Evolutionary conservation across 352 stramenopile genomes (phyloP), one percentile per base, ranked within the genome.

Genomic region (Phytophthora pinifolia): DNA sequence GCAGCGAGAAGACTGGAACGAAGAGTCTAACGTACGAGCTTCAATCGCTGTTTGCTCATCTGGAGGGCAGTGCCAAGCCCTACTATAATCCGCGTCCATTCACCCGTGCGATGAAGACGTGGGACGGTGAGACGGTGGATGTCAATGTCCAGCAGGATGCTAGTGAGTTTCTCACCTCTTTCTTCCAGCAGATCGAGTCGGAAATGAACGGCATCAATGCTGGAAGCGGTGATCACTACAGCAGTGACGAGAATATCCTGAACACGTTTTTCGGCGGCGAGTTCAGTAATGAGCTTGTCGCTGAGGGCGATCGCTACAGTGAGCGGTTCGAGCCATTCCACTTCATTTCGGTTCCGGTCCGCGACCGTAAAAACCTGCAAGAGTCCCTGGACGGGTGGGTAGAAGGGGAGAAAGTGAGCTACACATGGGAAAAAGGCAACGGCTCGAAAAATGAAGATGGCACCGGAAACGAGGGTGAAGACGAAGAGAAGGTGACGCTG

Each of bases 111-210:
- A 82, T 97, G 56, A 94, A 93, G 52, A 93, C 92, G 8, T 96
- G 83, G 78, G 86, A 97, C 31, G 89, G 88, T 43, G 76, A 94
- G 56, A 74, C 74, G 9, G 83, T 97, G 42, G 83, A 97, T 62
- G 81, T 97, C 27, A 94, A 88, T 52, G 54, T 95, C 29, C 92
- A 98, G 67, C 89, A 98, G 62, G 92, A 98, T 53, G 92, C 91
- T 3, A 96, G 86, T 30, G 92, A 98, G 66, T 98, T 98, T 55
- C 59, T 98, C 31, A 93, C 89, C 1, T 89, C 83, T n/a, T 97
- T 98, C 44, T 94, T 98, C 48, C 88, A 97, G 59, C 85, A 97
- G 55, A 80, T 97, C 18, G 86, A 96, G 67, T 92, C 83, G 3
- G 86, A 95, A 49, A 92, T 94, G 82, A 95, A 95, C 43, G 82